A percentile compares a stretch with the other conserved stretches of the same genome.
Conservation (phyloP, 805 yeast genomes). For the Pichia deserticola region DNA sequence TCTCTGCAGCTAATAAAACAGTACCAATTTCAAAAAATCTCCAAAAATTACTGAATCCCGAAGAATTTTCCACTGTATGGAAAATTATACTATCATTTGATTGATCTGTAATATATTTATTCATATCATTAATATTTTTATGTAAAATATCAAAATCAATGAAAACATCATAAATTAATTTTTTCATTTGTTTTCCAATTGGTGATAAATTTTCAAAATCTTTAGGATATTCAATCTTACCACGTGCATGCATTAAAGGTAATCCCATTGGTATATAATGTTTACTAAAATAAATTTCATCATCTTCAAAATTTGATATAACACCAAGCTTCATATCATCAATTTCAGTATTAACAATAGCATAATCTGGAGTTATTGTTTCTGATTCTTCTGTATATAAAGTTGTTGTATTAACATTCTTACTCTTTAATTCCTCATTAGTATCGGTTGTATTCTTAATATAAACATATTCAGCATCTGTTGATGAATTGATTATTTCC, state of each 20-base stretch:
- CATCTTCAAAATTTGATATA: conserved; percentile 16
- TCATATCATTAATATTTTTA: conserved; percentile 16
- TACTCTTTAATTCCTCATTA: not conserved
- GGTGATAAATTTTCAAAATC: conserved; percentile 9
- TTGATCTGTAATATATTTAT: conserved; percentile 22
- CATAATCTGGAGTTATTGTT: conserved; percentile 2
- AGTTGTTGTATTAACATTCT: not conserved
- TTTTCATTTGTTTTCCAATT: conserved; percentile 21
- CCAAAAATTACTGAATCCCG: conserved; percentile 24
- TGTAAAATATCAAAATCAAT: conserved; percentile 23
- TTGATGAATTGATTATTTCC: not conserved
- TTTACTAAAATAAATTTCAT: conserved; percentile 21
- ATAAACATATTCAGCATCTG: not conserved
- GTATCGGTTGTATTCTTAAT: not conserved
- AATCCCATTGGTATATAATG: conserved; percentile 16
- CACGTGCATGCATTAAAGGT: conserved; percentile 19
- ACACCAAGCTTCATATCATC: not conserved
- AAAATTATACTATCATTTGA: conserved; percentile 7
- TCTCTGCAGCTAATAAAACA: conserved; percentile 12
- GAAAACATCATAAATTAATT: conserved; percentile 23
- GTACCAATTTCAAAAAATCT: conserved; percentile 23
- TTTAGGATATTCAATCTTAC: conserved; percentile 18
- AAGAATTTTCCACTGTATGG: conserved; percentile 19
- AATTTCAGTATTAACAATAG: not conserved
- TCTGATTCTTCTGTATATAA: not conserved